A percentile compares a stretch with the other conserved stretches of the same genome.
These are phyloP conservation scores for Globisporangium iwayamae DNA, from an alignment of 352 stramenopile genomes.

Conservation along the genomic window DNA sequence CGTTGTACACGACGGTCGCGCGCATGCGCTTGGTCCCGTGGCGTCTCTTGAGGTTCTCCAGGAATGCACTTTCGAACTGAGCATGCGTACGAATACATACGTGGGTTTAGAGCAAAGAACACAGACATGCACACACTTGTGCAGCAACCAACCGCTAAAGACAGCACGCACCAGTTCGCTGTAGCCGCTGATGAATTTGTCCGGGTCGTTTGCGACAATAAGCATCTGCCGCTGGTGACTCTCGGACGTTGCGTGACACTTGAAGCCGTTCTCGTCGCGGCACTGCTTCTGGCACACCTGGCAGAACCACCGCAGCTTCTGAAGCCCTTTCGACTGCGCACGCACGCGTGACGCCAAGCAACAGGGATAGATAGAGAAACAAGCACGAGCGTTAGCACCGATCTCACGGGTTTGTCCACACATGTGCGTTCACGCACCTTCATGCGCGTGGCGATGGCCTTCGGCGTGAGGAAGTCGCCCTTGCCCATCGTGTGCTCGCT, in stretches of 20 bases:
- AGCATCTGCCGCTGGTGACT: constrained; percentile 98
- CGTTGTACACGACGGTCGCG: constrained; percentile 98
- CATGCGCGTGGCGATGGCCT: constrained; percentile 85
- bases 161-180: constrained; percentile 47
- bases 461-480: constrained; percentile 82
- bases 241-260: constrained; percentile 98
- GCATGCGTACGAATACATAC: not conserved
- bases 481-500: constrained; percentile 58
- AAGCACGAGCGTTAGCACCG: not conserved
- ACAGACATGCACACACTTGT: not conserved
- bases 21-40: constrained; percentile 96
- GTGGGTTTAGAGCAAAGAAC: not conserved
- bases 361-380: not conserved
- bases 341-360: not conserved
- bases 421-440: constrained; percentile 38
- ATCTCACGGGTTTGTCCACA: not conserved
- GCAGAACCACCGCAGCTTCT: constrained; percentile 99
- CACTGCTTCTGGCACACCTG: constrained; percentile 99
- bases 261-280: constrained; percentile 99
- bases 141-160: constrained; percentile 8
- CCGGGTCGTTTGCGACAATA: constrained; percentile 94
- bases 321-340: constrained; percentile 91
- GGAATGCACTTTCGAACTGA: constrained; percentile 95
- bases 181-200: constrained; percentile 93
- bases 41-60: constrained; percentile 92